A percentile compares a stretch with the other conserved stretches of the same genome.
Evolutionary conservation across 2,329 filamentous ascomycete species (phyloP).

Genomic region (Mariannaea elegans): DNA sequence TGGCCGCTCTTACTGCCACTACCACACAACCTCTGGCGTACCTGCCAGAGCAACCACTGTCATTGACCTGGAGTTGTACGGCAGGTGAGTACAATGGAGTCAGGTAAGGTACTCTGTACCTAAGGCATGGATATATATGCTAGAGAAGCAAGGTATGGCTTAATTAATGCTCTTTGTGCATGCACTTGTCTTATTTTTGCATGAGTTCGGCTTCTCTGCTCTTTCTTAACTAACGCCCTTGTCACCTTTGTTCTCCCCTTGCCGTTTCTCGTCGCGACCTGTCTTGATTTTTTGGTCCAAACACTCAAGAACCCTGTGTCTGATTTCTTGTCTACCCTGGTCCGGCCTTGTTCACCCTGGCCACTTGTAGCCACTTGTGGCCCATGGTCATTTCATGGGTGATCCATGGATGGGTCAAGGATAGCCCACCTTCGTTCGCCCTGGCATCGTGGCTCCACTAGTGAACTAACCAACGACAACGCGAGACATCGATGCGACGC

Average conservation of each 20-base stretch:
- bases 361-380: conserved; percentile 8
- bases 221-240: conserved; percentile 5
- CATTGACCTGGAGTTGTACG: neutral
- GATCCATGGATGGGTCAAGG: conserved; percentile 4
- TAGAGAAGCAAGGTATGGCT: neutral
- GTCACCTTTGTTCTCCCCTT: conserved; percentile 10
- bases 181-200: conserved; percentile 8
- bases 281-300: conserved; percentile 12
- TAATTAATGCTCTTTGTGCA: neutral
- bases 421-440: conserved; percentile 18
- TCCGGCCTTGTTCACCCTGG: conserved; percentile 17
- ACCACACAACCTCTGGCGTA: neutral
- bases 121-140: too few species aligned
- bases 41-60: neutral
- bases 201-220: conserved; percentile 4
- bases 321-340: conserved; percentile 30
- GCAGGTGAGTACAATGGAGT: too few species aligned
- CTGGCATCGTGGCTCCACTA: conserved; percentile 34
- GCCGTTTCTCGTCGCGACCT: neutral
- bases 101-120: too few species aligned
- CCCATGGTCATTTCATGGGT: neutral
- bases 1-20: conserved; percentile 32
- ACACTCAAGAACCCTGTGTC: conserved; percentile 17
- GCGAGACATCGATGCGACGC: conserved; percentile 37
- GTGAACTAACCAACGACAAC: conserved; percentile 37